Percentiles rank a stretch among this genome's conserved stretches.
Evolutionary conservation across 345 rosid species (phyloP).

Genomic region (Eucalyptus caleyi): DNA sequence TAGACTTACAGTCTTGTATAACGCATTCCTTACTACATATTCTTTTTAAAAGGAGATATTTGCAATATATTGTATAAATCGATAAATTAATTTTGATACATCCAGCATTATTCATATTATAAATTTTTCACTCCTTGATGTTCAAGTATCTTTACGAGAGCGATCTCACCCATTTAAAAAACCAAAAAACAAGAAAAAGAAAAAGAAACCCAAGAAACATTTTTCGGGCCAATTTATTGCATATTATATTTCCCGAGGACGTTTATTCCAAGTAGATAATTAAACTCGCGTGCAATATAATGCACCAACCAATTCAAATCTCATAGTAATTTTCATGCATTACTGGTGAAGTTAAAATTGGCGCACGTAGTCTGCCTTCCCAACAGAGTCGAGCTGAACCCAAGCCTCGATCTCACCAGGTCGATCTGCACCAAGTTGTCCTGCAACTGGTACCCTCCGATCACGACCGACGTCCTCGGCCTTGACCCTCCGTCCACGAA

Average conservation of each 20-base stretch:
- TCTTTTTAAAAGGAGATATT: background rate
- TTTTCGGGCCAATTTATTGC: background rate
- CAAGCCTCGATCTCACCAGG: slow-evolving; percentile 41
- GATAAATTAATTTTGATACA: background rate
- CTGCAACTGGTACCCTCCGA: slow-evolving; percentile 62
- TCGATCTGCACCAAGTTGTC: slow-evolving; percentile 49
- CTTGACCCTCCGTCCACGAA: slow-evolving; percentile 61
- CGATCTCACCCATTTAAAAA: background rate
- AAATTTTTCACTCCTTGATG: background rate
- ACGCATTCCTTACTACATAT: background rate
- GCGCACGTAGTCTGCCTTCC: slow-evolving; percentile 44
- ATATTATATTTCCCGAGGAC: background rate
- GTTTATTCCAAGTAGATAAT: background rate
- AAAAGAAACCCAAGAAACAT: background rate
- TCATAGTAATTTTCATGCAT: background rate
- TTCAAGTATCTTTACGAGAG: background rate
- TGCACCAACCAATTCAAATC: background rate
- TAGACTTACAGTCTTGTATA: too few species aligned
- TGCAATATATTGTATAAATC: background rate
- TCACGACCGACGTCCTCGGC: slow-evolving; percentile 45
- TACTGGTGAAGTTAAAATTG: slow-evolving; percentile 58
- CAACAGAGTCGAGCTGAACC: slow-evolving; percentile 48
- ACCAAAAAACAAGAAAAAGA: background rate
- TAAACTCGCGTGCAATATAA: background rate
- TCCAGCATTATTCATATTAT: background rate